Evolutionary conservation across 257 asterid genomes (phyloP).

Genomic region (Primulina eburnea): DNA sequence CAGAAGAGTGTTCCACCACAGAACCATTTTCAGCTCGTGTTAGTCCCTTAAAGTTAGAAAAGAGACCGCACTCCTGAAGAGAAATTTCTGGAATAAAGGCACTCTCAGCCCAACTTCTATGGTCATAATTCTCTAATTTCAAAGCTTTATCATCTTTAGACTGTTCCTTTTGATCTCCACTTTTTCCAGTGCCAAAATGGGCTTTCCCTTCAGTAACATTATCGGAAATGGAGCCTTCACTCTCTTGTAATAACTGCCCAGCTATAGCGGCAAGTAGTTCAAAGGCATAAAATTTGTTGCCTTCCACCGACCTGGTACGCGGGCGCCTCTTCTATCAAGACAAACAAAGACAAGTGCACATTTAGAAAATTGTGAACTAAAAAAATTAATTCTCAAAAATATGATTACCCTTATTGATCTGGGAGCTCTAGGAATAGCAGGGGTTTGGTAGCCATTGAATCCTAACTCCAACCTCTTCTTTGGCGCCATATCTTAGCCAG

Average conservation of each 20-base stretch:
- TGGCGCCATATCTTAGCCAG: neutral
- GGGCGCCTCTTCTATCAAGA: slow-evolving; percentile 55
- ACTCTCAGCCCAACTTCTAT: slow-evolving; percentile 82
- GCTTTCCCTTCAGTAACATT: slow-evolving; percentile 53
- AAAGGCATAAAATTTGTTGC: slow-evolving; percentile 70
- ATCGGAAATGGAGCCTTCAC: slow-evolving; percentile 83
- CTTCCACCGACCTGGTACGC: slow-evolving; percentile 43
- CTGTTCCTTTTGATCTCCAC: slow-evolving; percentile 33
- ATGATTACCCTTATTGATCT: neutral
- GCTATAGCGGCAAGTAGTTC: slow-evolving; percentile 97
- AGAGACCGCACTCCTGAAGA: slow-evolving; percentile 35
- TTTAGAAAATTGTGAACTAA: neutral
- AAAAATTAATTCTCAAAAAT: too few relatives aligned
- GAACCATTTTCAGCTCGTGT: slow-evolving; percentile 43
- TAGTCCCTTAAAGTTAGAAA: slow-evolving; percentile 32
- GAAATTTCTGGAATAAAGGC: slow-evolving; percentile 45
- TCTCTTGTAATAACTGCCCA: slow-evolving; percentile 79
- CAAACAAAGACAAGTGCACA: slow-evolving; percentile 18
- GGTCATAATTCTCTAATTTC: slow-evolving; percentile 61
- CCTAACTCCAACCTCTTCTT: neutral
- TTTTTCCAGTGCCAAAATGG: slow-evolving; percentile 25
- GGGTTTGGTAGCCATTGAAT: neutral
- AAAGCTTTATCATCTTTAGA: slow-evolving; percentile 39
- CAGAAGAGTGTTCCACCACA: slow-evolving; percentile 43
- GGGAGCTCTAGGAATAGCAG: neutral